Evolutionary conservation across 148 eudicot species (phyloP), one percentile per base, ranked within the genome.

Genomic region (Talinum fruticosum): DNA sequence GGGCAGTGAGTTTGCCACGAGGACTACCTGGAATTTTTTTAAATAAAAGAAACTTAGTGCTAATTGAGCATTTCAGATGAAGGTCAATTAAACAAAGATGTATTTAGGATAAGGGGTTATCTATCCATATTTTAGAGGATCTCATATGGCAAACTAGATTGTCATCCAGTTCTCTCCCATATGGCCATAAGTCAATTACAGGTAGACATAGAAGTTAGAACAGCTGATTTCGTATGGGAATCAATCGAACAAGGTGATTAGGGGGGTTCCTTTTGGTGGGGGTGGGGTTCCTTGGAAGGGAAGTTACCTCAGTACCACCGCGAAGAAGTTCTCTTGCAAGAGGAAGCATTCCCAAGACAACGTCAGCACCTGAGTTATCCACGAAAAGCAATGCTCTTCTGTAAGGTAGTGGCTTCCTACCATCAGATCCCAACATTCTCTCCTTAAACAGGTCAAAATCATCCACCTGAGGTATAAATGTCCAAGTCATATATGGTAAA

Each of bases 321-420:
- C 94, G 92, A 47, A 96, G 97, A 75, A 96, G 92, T 83, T 96
- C 99, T 64, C 99, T 87, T 41, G 99, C 99, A 66, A 96, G 87
- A 8, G 99, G 97, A 80, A 93, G 93, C 97, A 93, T 96, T 76
- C 99, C 99, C 61, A 96, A 77, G 45, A 96, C 92, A 78, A 96
- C 73, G 53, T 96, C 99, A 78, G 97, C 99, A 80, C 99, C 99
- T 0, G 97, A 86, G 59, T 96, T 96, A 76, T 96, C 99, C 74
- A 96, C 99, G 77, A 93, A 96, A 18, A 96, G 90, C 80, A 96
- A 83, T 41, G 99, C 99, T 87, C 92, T 85, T 85, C 90, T 91
- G 83, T 93, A 90, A 76, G 83, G 85, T 37, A 70, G 79, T 47
- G 87, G 87, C 84, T 83, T 88, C 85, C 83, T 83, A 71, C 83